Base-by-base conservation (phyloP, 2,329 filamentous ascomycete genomes). In the Trichoderma simmonsii region DNA sequence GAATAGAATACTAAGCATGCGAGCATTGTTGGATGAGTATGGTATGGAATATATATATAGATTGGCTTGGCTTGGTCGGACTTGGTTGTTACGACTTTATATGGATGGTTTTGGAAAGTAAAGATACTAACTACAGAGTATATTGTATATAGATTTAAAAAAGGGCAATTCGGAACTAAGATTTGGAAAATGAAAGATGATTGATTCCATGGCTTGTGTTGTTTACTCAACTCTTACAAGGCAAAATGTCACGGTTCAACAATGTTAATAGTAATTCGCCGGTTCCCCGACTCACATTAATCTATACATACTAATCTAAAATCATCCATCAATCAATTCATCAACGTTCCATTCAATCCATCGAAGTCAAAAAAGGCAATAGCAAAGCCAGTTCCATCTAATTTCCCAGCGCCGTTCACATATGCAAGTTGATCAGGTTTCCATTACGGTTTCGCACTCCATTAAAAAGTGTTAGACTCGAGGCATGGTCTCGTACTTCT, bases 381-480 rank as follows among this genome's bases (percentile, higher is more conserved):
- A 30, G 54, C 54, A 57, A 30, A 7, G 34, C 34, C 15, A 60
- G 3, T 30, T n/a, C 57, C 57, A 14, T 60, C 36, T 54, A 57
- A 57, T 39, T 21, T 57, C 28, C 51, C 51, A 59, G 43, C 63
- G 63, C 63, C 63, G 21, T 66, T 14, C 21, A 54, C 48, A 65
- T 3, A 56, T 66, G 62, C 63, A 56, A 51, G 5, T 21, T 65
- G 24, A 1, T 57, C 64, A 34, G 5, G 7, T 43, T n/a, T 43
- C 39, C 39, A 43, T 43, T 2, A 39, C 36, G 9, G 3, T 18
- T 65, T 15, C 12, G 34, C 21, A 63, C 43, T 11, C 48, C 64
- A 39, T 61, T 28, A n/a, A 2, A n/a, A 11, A n/a, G 28, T n/a
- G 72, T 73, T 76, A 12, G 71, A 71, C 32, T 73, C 59, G 59